phyloP scores from a whole-genome alignment of 2,329 filamentous ascomycete genomes.

The Mariannaea sp. region DNA sequence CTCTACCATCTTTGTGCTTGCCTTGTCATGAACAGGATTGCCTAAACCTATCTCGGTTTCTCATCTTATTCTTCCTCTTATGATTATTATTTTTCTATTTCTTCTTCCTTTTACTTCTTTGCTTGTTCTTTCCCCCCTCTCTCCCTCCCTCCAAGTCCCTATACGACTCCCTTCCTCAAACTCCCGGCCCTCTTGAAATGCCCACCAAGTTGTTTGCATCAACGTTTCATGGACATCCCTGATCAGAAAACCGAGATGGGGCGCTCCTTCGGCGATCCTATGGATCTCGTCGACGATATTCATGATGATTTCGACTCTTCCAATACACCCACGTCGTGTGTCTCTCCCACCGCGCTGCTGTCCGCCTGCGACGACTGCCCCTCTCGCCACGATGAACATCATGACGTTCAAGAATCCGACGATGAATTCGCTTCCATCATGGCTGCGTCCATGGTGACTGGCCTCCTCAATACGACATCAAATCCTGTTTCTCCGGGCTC shows the following conservation, averaged over 20 bases:
- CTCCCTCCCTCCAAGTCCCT: not conserved
- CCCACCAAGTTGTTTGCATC: constrained; percentile 29
- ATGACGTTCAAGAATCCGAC: constrained; percentile 33
- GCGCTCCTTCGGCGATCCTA: constrained; percentile 33
- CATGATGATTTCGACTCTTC: constrained; percentile 15
- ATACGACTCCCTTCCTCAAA: not conserved
- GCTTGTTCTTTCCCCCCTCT: not conserved
- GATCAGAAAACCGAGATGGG: constrained; percentile 31
- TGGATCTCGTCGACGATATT: constrained; percentile 34
- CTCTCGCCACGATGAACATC: constrained; percentile 24
- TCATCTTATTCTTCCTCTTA: not conserved
- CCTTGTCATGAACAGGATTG: not conserved
- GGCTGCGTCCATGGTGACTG: constrained; percentile 44
- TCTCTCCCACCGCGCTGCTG: constrained; percentile 27
- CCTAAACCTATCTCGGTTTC: not conserved
- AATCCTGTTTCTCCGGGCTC: constrained; percentile 61
- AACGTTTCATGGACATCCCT: constrained; percentile 32
- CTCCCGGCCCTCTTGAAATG: constrained; percentile 30
- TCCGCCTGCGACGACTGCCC: constrained; percentile 33
- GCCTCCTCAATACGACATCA: constrained; percentile 50
- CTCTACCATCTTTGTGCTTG: constrained; percentile 2
- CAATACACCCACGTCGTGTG: constrained; percentile 19
- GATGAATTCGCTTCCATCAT: constrained; percentile 45
- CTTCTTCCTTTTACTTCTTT: not conserved
- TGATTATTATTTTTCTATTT: no score